Percentiles rank a stretch among this genome's conserved stretches.
Evolutionary conservation across 108 stramenopile genomes (phyloP).

Genomic region (Pelagomonas calceolata): DNA sequence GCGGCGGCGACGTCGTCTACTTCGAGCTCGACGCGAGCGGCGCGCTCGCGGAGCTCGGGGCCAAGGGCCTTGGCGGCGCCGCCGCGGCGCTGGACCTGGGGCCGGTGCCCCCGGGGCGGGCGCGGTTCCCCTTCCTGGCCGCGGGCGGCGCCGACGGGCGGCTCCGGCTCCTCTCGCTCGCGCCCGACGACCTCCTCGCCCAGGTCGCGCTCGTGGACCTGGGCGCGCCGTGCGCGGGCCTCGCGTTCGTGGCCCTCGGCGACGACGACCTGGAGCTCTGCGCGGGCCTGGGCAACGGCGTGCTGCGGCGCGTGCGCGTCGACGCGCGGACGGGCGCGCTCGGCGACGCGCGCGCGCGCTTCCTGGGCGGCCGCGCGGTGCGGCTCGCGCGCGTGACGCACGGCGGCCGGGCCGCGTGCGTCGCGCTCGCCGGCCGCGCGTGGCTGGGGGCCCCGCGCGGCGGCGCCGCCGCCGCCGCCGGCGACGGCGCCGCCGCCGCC

Average conservation of each 20-base stretch:
- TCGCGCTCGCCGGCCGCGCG: conserved; percentile 81
- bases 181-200: conserved; percentile 42
- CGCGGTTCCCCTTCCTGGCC: conserved; percentile 67
- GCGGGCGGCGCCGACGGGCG: conserved; percentile 80
- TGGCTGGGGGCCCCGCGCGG: no score
- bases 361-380: conserved; percentile 81
- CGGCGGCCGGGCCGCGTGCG: conserved; percentile 50
- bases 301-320: conserved; percentile 64
- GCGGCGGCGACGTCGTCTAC: conserved; percentile 84
- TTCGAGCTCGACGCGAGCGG: conserved; percentile 85
- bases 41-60: conserved; percentile 60
- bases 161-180: conserved; percentile 74
- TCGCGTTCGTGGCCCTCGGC: conserved; percentile 36
- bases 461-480: conserved; percentile 41
- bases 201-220: conserved; percentile 43
- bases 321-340: conserved; percentile 77
- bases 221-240: conserved; percentile 48
- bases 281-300: conserved; percentile 81
- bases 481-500: conserved; percentile 17
- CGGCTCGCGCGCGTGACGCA: conserved; percentile 67
- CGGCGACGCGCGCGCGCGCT: conserved; percentile 73
- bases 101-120: conserved; percentile 58
- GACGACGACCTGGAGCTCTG: conserved; percentile 56
- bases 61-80: conserved; percentile 71
- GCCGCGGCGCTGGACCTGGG: conserved; percentile 85